These are phyloP conservation scores for Sclerospora graminicola DNA, from an alignment of 352 stramenopile genomes.

Conservation along the genomic window DNA sequence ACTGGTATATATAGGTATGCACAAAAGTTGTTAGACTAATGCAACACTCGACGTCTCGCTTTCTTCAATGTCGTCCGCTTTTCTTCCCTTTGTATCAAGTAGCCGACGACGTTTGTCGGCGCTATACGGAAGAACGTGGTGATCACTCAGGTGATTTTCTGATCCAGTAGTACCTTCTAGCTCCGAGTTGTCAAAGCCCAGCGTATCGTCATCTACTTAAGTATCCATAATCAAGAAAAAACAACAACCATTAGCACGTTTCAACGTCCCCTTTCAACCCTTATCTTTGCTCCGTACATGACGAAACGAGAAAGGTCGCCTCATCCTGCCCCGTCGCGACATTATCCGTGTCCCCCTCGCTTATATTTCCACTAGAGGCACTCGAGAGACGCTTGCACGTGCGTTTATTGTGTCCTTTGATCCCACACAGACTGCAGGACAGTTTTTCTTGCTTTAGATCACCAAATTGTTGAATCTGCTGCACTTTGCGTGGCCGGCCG, in stretches of 20 bases:
- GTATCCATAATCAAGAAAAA: neutral
- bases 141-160: slow-evolving; percentile 11
- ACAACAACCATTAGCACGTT: slow-evolving; percentile 3
- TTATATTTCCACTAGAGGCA: slow-evolving; percentile 1
- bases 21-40: slow-evolving; percentile 10
- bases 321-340: slow-evolving; percentile 15
- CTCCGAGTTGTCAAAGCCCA: slow-evolving; percentile 25
- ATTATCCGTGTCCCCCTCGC: slow-evolving; percentile 13
- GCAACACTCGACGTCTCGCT: slow-evolving; percentile 6
- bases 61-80: slow-evolving; percentile 9
- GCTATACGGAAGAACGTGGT: slow-evolving; percentile 5
- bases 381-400: slow-evolving; percentile 51
- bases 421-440: slow-evolving; percentile 63
- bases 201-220: slow-evolving; percentile 19
- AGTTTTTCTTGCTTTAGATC: slow-evolving; percentile 66
- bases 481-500: slow-evolving; percentile 60
- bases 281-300: slow-evolving; percentile 19
- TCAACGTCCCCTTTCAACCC: neutral
- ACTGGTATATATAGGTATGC: no score
- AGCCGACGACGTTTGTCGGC: slow-evolving; percentile 20
- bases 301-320: slow-evolving; percentile 19
- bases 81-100: slow-evolving; percentile 6
- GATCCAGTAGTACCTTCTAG: slow-evolving; percentile 8
- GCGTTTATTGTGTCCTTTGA: slow-evolving; percentile 80
- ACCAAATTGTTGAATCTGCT: slow-evolving; percentile 70